Conservation (phyloP, 495 filamentous ascomycete genomes). For the Lasiosphaeria miniovina region DNA sequence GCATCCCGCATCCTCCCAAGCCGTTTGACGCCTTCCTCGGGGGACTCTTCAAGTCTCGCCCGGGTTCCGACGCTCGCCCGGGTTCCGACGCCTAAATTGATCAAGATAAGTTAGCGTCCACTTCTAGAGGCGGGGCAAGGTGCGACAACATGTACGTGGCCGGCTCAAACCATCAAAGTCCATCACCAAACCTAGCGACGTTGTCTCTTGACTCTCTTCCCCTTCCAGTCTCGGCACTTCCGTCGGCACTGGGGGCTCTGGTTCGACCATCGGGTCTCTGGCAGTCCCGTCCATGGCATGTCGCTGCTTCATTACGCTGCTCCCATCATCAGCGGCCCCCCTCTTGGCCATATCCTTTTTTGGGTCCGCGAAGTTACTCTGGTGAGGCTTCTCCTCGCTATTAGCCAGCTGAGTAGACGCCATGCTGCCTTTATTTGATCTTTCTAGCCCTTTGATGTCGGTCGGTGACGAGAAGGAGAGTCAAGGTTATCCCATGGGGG, state of each 20-base stretch:
- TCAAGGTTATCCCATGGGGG: background rate
- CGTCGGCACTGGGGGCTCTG: background rate
- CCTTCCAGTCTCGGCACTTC: background rate
- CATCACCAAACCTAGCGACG: background rate
- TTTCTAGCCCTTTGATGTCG: background rate
- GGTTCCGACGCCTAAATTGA: background rate
- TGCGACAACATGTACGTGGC: background rate
- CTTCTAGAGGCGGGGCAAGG: background rate
- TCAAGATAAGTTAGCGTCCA: background rate
- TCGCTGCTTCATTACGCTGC: background rate
- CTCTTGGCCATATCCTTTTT: background rate
- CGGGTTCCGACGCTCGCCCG: background rate
- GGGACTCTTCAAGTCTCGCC: background rate
- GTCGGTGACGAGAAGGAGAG: background rate
- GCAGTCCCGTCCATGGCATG: background rate
- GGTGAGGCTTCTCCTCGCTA: background rate
- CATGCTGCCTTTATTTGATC: background rate
- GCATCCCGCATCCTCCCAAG: slow-evolving; percentile 79
- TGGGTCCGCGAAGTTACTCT: background rate
- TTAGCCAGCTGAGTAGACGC: background rate
- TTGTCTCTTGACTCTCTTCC: background rate
- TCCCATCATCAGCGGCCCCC: background rate
- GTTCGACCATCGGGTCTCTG: background rate
- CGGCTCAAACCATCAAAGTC: slow-evolving; percentile 3
- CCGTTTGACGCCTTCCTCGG: slow-evolving; percentile 35